Conservation (phyloP, 768 basidiomycete species). For the Inosperma sp. region DNA sequence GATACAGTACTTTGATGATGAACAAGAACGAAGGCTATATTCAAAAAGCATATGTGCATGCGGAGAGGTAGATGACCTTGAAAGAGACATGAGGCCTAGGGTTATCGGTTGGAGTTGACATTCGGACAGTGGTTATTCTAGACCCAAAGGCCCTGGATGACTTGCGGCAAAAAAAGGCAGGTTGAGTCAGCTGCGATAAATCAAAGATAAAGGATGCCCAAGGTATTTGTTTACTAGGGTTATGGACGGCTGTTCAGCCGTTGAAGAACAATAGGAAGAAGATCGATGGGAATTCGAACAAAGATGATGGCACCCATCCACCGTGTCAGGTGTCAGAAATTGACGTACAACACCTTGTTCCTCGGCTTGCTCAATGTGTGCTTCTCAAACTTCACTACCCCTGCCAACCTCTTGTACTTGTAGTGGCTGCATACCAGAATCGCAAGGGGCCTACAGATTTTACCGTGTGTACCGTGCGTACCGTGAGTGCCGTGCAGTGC, state of each 20-base stretch:
- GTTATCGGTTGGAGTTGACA: slow-evolving; percentile 20
- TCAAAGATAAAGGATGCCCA: slow-evolving; percentile 5
- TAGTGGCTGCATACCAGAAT: slow-evolving; percentile 2
- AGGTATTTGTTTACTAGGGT: slow-evolving; percentile 14
- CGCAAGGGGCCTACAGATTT: too few species aligned
- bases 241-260: not conserved
- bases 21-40: too few species aligned
- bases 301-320: not conserved
- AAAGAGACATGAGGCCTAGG: too few species aligned
- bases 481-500: too few species aligned
- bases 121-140: slow-evolving; percentile 14
- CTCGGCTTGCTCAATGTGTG: not conserved
- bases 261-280: slow-evolving; percentile 2
- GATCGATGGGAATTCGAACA: slow-evolving; percentile 1
- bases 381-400: not conserved
- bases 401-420: slow-evolving; percentile 5
- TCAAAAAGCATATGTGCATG: too few species aligned
- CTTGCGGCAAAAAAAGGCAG: slow-evolving; percentile 17
- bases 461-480: too few species aligned
- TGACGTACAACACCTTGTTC: slow-evolving; percentile 1
- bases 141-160: slow-evolving; percentile 17
- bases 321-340: slow-evolving; percentile 3
- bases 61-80: too few species aligned
- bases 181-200: slow-evolving; percentile 13
- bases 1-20: too few species aligned